Percentiles rank a stretch among this genome's conserved stretches.
Conservation (phyloP, 768 basidiomycete genomes). For the Agaricus sinodeliciosus region DNA sequence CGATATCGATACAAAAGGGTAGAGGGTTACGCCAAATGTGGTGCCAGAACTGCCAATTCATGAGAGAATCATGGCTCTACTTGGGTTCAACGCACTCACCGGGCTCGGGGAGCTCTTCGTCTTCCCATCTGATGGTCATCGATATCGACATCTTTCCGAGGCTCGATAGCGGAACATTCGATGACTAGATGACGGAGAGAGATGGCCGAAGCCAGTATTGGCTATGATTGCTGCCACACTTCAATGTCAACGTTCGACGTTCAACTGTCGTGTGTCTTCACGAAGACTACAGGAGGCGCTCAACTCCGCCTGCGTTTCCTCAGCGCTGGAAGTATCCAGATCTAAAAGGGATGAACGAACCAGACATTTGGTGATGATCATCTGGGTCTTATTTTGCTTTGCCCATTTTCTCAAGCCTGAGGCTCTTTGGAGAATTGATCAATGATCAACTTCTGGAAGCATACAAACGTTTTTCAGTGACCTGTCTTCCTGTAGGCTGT, state of each 20-base stretch:
- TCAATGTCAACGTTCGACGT: neutral
- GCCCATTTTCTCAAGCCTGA: no score
- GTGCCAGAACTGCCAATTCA: neutral
- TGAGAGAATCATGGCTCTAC: conserved; percentile 1
- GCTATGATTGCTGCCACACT: neutral
- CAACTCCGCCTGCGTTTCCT: neutral
- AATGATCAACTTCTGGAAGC: no score
- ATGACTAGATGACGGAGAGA: conserved; percentile 2
- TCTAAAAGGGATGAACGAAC: no score
- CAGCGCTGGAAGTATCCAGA: neutral
- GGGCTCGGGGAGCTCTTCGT: neutral
- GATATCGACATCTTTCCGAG: neutral
- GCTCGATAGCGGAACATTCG: neutral
- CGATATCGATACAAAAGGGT: neutral
- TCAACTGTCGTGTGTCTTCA: neutral
- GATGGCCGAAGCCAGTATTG: no score
- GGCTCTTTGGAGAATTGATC: no score
- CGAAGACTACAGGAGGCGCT: neutral
- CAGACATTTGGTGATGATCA: no score
- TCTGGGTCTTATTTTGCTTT: no score
- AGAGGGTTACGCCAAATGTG: neutral
- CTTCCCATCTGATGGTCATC: conserved; percentile 3
- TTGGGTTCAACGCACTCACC: neutral
- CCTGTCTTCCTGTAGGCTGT: no score
- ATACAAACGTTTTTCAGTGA: no score